These are phyloP conservation scores for Penicillium robsamsonii DNA, from an alignment of 495 filamentous ascomycete species.

Conservation along the genomic window DNA sequence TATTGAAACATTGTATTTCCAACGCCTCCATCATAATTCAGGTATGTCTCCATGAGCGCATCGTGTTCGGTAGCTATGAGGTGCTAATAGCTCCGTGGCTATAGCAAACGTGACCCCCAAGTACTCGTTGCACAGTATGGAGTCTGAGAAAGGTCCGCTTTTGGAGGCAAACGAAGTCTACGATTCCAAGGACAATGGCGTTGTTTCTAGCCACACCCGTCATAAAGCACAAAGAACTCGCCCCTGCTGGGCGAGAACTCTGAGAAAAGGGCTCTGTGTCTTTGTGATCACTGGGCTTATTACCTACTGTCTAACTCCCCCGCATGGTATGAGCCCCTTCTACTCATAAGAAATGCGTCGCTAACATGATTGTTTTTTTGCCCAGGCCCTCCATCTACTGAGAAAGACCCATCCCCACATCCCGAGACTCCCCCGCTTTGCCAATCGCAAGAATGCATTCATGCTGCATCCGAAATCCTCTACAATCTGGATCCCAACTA, in stretches of 20 bases:
- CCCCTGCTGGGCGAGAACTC: conserved; percentile 7
- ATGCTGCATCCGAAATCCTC: conserved; percentile 66
- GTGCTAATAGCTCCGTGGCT: conserved; percentile 14
- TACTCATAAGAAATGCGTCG: not conserved
- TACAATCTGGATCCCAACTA: conserved; percentile 66
- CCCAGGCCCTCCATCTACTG: conserved; percentile 5
- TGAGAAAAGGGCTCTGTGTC: conserved; percentile 9
- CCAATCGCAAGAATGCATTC: conserved; percentile 62
- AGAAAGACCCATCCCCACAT: conserved; percentile 12
- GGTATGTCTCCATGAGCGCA: not conserved
- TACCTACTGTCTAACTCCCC: conserved; percentile 8
- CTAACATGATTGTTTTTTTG: not conserved
- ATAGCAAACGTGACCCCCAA: conserved; percentile 7
- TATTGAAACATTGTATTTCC: not conserved
- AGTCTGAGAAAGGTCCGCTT: conserved; percentile 11
- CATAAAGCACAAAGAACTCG: conserved; percentile 14
- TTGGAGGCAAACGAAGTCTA: conserved; percentile 2
- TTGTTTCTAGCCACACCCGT: conserved; percentile 6
- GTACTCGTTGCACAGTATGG: not conserved
- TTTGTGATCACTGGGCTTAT: conserved; percentile 13
- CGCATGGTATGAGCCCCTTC: conserved; percentile 2
- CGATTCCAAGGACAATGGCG: conserved; percentile 4
- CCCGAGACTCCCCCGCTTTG: conserved; percentile 38
- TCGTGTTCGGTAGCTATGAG: not conserved
- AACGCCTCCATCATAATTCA: not conserved